phyloP scores from a whole-genome alignment of 768 basidiomycete genomes.

The Scleroderma citrinum region DNA sequence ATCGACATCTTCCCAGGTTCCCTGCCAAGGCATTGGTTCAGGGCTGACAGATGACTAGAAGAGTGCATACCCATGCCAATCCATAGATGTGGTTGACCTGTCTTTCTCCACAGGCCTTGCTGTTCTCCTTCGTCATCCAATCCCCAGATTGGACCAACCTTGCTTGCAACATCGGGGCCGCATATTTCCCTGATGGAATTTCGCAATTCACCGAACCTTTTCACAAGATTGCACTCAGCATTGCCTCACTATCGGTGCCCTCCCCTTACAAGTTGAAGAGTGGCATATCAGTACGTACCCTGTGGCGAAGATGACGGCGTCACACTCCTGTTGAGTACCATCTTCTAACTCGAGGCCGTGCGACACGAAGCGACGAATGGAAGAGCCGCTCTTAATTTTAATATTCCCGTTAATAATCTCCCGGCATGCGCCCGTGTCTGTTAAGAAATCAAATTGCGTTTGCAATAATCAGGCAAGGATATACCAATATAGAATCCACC shows the following conservation, averaged over 20 bases:
- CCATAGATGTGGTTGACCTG: slow-evolving; percentile 32
- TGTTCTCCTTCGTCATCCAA: slow-evolving; percentile 61
- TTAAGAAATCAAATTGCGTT: not conserved
- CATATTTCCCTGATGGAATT: slow-evolving; percentile 38
- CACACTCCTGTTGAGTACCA: slow-evolving; percentile 20
- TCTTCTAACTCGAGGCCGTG: slow-evolving; percentile 25
- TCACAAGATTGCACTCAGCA: not conserved
- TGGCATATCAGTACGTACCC: slow-evolving; percentile 15
- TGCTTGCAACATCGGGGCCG: slow-evolving; percentile 38
- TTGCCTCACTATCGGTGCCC: not conserved
- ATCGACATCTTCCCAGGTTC: slow-evolving; percentile 16
- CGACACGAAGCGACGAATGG: slow-evolving; percentile 23
- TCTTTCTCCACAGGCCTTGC: slow-evolving; percentile 33
- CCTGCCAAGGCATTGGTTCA: slow-evolving; percentile 7
- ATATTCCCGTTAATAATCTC: slow-evolving; percentile 45
- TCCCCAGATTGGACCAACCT: slow-evolving; percentile 57
- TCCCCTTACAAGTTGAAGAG: not conserved
- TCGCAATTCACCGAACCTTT: slow-evolving; percentile 42
- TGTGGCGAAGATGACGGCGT: slow-evolving; percentile 30
- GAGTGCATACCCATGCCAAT: slow-evolving; percentile 18
- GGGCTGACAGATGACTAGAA: not conserved
- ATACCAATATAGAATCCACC: slow-evolving; percentile 38
- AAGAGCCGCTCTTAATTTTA: slow-evolving; percentile 40
- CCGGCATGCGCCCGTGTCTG: slow-evolving; percentile 36
- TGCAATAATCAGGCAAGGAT: not conserved